Evolutionary conservation across 148 eudicot species (phyloP), one percentile per base, ranked within the genome.

Genomic region (Chenopodium berlandieri): DNA sequence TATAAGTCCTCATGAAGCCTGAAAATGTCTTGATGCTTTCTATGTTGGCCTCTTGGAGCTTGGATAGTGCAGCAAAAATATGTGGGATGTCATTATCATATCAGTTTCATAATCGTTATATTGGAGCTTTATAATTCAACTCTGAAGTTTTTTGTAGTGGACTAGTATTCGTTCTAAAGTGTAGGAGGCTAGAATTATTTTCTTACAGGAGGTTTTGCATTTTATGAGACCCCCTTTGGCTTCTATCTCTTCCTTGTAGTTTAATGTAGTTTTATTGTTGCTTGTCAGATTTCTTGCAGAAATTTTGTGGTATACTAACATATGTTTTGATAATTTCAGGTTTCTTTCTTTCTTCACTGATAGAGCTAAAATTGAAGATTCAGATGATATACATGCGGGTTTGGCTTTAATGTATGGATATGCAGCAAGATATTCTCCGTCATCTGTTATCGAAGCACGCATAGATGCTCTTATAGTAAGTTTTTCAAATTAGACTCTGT

Each of bases 341-440:
- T 81, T 95, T 83, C 81, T 95, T 62, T 92, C 92, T 60, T 85
- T 90, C 87, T 96, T 96, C 87, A 90, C 91, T 77, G 98, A 94
- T 88, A 86, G 83, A 89, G 88, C 87, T 83, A 89, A 85, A 87
- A 86, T 87, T 90, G 97, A 96, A 80, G 97, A 92, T 85, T 96
- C 99, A 67, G 99, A 96, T 85, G 98, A 96, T 83, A 89, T 96
- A 78, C 98, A 96, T 88, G 99, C 99, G 82, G 95, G 98, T 80
- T 87, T 96, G 88, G 99, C 99, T 65, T 89, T 96, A 71, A 96
- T 96, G 99, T 96, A 96, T 67, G 99, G 99, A 71, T 96, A 96
- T 94, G 99, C 99, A 7, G 99, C 99, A 78, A 94, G 90, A 88
- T 96, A 96, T 89, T 98, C 99, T 66, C 99, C 99, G 46, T 94